Conservation (phyloP, 768 basidiomycete species). For the Gyrodon lividus region DNA sequence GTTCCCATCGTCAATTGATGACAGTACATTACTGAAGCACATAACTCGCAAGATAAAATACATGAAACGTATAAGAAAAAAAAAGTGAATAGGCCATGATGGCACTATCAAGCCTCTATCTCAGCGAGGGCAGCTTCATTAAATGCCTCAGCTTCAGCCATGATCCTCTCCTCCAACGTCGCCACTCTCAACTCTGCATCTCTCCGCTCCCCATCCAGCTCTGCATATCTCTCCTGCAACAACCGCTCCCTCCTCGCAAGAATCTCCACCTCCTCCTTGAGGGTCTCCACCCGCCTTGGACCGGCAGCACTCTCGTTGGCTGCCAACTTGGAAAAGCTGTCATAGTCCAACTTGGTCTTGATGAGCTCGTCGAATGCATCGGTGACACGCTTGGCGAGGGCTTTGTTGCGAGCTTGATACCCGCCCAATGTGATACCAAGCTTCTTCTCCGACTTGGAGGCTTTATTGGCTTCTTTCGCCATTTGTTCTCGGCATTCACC, state of each 20-base stretch:
- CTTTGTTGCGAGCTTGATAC: slow-evolving; percentile 74
- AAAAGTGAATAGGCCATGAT: background rate
- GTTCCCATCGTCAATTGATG: too few species aligned
- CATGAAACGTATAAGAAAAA: slow-evolving; percentile 1
- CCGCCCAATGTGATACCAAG: slow-evolving; percentile 86
- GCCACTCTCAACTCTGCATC: slow-evolving; percentile 59
- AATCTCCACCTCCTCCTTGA: slow-evolving; percentile 84
- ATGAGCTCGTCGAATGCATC: slow-evolving; percentile 73
- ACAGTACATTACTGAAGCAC: slow-evolving; percentile 4
- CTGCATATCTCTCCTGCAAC: slow-evolving; percentile 83
- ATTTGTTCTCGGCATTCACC: slow-evolving; percentile 66
- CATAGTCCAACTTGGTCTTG: slow-evolving; percentile 64
- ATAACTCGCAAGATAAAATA: slow-evolving; percentile 12
- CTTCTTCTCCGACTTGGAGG: slow-evolving; percentile 88
- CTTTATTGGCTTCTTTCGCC: slow-evolving; percentile 77
- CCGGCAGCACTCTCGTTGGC: slow-evolving; percentile 72
- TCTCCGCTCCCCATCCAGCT: slow-evolving; percentile 68
- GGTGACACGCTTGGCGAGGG: slow-evolving; percentile 59
- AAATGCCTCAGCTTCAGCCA: slow-evolving; percentile 78
- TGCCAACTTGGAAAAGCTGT: slow-evolving; percentile 75
- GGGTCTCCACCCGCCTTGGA: slow-evolving; percentile 71
- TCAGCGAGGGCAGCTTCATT: slow-evolving; percentile 75
- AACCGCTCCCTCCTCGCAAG: slow-evolving; percentile 74
- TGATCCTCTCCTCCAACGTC: slow-evolving; percentile 79
- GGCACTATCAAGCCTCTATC: slow-evolving; percentile 41